Conservation (phyloP, 164 flowering plant species). For the Magnolia changhungtana region DNA sequence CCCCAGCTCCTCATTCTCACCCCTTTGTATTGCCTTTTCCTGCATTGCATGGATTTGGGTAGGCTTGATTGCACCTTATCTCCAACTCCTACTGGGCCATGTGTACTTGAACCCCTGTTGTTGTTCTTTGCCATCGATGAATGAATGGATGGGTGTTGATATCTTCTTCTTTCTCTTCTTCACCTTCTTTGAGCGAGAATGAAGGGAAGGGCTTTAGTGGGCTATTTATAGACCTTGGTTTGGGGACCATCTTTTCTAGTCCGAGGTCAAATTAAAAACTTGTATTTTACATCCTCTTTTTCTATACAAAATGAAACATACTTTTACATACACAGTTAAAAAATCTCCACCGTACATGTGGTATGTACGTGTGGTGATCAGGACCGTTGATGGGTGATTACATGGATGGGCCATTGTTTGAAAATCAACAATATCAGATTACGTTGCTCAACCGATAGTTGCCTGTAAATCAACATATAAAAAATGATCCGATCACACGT, state of each 20-base stretch:
- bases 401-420: not conserved
- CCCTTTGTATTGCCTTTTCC: slow-evolving; percentile 78
- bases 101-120: slow-evolving; percentile 6
- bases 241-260: not conserved
- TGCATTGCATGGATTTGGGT: slow-evolving; percentile 13
- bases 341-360: not conserved
- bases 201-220: not conserved
- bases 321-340: not conserved
- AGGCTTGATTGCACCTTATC: slow-evolving; percentile 31
- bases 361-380: not conserved
- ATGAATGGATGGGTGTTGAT: not conserved
- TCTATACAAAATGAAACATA: slow-evolving; percentile 1
- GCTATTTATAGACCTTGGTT: slow-evolving; percentile 9
- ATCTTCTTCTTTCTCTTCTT: not conserved
- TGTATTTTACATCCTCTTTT: slow-evolving; percentile 1
- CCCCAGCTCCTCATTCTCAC: slow-evolving; percentile 99
- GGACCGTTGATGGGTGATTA: not conserved
- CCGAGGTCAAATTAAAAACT: not conserved
- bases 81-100: not conserved
- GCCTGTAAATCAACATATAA: no score
- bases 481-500: no score
- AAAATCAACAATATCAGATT: not conserved
- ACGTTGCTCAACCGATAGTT: no score
- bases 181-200: not conserved
- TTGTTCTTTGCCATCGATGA: slow-evolving; percentile 34